phyloP scores from a whole-genome alignment of 176 grass and related monocot species.

The Eleusine indica region DNA sequence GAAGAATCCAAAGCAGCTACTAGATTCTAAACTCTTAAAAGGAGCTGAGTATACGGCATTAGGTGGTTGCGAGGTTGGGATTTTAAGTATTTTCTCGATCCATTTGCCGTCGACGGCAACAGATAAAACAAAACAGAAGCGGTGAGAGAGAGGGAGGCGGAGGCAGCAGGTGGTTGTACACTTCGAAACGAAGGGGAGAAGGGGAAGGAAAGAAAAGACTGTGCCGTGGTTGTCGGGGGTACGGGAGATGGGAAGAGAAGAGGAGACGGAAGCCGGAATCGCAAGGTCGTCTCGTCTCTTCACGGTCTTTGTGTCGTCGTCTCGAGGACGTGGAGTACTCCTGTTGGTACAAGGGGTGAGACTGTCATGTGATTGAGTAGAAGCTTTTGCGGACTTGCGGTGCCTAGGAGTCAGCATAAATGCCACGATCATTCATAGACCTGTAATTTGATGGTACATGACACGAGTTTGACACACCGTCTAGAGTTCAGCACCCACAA shows the following conservation, averaged over 20 bases:
- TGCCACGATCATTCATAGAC: not conserved
- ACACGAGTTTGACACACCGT: not conserved
- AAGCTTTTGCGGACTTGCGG: not conserved
- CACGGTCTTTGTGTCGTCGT: not conserved
- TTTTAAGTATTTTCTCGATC: slow-evolving; percentile 35
- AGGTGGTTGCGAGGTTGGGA: not conserved
- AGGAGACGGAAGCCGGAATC: too few species aligned
- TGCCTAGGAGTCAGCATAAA: not conserved
- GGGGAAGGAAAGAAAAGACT: slow-evolving; percentile 32
- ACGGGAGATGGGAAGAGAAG: not conserved
- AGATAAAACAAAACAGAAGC: slow-evolving; percentile 23
- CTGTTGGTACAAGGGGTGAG: not conserved
- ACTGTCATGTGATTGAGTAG: not conserved
- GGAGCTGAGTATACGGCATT: not conserved
- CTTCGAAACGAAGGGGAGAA: not conserved
- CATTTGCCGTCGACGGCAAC: slow-evolving; percentile 10
- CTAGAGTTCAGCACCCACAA: not conserved
- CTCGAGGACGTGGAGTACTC: not conserved
- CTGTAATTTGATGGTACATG: not conserved
- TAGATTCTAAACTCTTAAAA: not conserved
- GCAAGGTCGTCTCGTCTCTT: not conserved
- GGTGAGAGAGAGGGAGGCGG: not conserved
- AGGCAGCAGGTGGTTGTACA: slow-evolving; percentile 4
- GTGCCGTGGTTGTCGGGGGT: slow-evolving; percentile 20
- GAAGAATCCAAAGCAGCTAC: slow-evolving; percentile 18